phyloP scores from a whole-genome alignment of 75 land plant genomes.

The Ceratopteris richardii region DNA sequence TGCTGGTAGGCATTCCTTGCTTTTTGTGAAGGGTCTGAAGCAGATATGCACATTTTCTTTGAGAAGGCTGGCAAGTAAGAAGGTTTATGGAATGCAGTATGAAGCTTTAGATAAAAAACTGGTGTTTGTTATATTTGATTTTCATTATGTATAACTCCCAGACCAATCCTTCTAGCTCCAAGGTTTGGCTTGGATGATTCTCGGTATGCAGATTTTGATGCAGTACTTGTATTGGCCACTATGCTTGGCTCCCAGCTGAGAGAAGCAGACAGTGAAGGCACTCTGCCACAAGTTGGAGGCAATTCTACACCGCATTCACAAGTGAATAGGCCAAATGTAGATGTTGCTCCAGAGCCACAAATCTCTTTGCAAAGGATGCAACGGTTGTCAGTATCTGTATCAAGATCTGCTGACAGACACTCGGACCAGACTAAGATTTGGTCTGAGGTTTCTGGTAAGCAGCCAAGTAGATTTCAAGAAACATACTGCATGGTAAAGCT shows the following conservation, averaged over 20 bases:
- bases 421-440: constrained; percentile 89
- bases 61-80: constrained; percentile 98
- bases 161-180: constrained; percentile 91
- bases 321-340: constrained; percentile 13
- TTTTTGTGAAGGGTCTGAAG: constrained; percentile 94
- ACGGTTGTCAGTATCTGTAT: constrained; percentile 9
- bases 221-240: constrained; percentile 85
- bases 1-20: constrained; percentile 72
- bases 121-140: neutral
- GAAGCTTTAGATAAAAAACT: neutral
- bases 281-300: constrained; percentile 19
- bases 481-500: neutral
- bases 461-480: constrained; percentile 1
- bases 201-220: constrained; percentile 72
- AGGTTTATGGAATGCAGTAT: neutral
- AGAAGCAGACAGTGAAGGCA: constrained; percentile 32
- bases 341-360: constrained; percentile 15
- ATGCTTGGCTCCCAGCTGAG: constrained; percentile 78
- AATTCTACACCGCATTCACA: constrained; percentile 12
- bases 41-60: constrained; percentile 80
- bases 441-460: constrained; percentile 91
- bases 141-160: constrained; percentile 19
- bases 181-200: constrained; percentile 91
- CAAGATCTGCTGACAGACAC: constrained; percentile 32
- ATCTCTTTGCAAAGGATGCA: constrained; percentile 7